These are phyloP conservation scores for Lepidium didymum DNA, from an alignment of 345 rosid genomes.

Conservation along the genomic window DNA sequence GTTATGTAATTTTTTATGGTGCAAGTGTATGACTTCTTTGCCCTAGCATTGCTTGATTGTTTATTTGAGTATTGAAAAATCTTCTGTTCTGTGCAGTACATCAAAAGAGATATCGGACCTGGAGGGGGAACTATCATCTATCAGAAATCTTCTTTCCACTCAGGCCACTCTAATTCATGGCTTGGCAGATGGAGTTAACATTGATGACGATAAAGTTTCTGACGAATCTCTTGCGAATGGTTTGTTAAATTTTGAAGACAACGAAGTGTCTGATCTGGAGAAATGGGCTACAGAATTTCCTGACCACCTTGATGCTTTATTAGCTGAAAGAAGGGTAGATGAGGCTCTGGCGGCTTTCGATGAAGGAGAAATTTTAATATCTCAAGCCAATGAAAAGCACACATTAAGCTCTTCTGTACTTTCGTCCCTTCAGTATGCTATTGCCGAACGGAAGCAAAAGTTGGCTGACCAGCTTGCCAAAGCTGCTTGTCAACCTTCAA, in stretches of 20 bases:
- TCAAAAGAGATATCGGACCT: conserved; percentile 98
- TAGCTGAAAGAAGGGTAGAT: conserved; percentile 95
- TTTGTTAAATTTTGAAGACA: conserved; percentile 36
- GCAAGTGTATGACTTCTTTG: not conserved
- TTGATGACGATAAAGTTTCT: conserved; percentile 45
- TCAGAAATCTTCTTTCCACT: conserved; percentile 83
- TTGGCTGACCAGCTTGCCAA: conserved; percentile 95
- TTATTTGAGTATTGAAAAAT: not conserved
- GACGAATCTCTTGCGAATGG: conserved; percentile 41
- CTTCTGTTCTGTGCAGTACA: conserved; percentile 50
- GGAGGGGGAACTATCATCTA: conserved; percentile 94
- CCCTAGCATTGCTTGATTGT: not conserved
- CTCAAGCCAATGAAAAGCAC: conserved; percentile 57
- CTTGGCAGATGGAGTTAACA: conserved; percentile 80
- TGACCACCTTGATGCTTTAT: conserved; percentile 79
- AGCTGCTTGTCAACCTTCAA: conserved; percentile 95
- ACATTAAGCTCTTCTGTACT: conserved; percentile 44
- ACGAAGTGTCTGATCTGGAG: conserved; percentile 69
- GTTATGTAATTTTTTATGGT: not conserved
- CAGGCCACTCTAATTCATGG: conserved; percentile 92
- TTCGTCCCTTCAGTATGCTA: conserved; percentile 46
- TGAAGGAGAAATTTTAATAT: conserved; percentile 63
- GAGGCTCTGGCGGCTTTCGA: conserved; percentile 88
- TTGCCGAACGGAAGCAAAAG: conserved; percentile 69
- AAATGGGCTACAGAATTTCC: conserved; percentile 86